Percentiles rank a stretch among this genome's conserved stretches.
These are phyloP conservation scores for Rhodotorula toruloides DNA, from an alignment of 768 basidiomycete genomes.

Conservation along the genomic window DNA sequence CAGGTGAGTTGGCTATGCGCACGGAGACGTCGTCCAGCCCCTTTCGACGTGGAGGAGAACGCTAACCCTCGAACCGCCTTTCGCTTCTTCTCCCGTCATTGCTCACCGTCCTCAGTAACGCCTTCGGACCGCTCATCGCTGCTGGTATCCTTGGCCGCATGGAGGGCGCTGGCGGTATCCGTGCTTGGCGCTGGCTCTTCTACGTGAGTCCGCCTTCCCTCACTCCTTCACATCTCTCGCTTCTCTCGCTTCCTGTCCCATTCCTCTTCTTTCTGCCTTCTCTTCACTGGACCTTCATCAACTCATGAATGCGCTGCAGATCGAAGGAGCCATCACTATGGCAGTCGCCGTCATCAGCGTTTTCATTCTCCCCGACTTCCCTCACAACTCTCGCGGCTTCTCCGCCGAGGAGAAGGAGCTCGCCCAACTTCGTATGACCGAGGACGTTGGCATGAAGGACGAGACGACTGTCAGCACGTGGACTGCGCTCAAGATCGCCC, in stretches of 20 bases:
- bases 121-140: conserved; percentile 65
- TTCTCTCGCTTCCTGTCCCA: neutral
- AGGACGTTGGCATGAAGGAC: conserved; percentile 43
- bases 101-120: neutral
- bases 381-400: conserved; percentile 42
- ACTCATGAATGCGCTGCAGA: neutral
- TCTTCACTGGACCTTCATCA: neutral
- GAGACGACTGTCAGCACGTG: conserved; percentile 26
- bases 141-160: conserved; percentile 64
- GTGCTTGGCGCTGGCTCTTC: conserved; percentile 57
- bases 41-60: too few species aligned
- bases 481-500: conserved; percentile 14
- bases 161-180: conserved; percentile 62
- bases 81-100: neutral
- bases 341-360: conserved; percentile 40
- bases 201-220: neutral
- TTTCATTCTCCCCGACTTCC: conserved; percentile 68
- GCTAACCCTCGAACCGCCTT: conserved; percentile 51
- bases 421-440: conserved; percentile 45
- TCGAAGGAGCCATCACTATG: conserved; percentile 46
- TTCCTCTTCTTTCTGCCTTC: too few species aligned
- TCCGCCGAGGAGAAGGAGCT: conserved; percentile 39
- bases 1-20: too few species aligned
- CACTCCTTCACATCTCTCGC: too few species aligned
- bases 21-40: too few species aligned